These are phyloP conservation scores for Rugosomyces carneus DNA, from an alignment of 1,284 basidiomycete species.

Conservation along the genomic window DNA sequence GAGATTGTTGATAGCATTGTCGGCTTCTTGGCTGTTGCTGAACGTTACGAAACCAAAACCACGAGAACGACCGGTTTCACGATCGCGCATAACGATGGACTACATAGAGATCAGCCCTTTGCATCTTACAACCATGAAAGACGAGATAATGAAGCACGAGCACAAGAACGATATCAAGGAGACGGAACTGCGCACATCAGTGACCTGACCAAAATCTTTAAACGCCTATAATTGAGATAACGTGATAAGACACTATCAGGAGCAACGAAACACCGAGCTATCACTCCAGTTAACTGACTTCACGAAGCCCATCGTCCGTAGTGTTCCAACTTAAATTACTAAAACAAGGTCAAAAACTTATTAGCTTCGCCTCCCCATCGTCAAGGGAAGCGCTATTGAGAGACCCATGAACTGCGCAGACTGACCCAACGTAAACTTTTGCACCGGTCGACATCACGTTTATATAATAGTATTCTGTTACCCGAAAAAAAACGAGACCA, in stretches of 20 bases:
- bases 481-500: slow-evolving; percentile 34
- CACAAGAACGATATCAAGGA: slow-evolving; percentile 21
- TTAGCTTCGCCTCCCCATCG: slow-evolving; percentile 46
- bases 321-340: slow-evolving; percentile 94
- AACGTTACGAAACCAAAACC: slow-evolving; percentile 96
- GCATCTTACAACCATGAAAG: slow-evolving; percentile 15
- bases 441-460: slow-evolving; percentile 61
- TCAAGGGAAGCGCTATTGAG: slow-evolving; percentile 39
- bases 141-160: slow-evolving; percentile 11
- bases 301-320: slow-evolving; percentile 81
- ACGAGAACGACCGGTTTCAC: slow-evolving; percentile 92
- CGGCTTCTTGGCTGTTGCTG: slow-evolving; percentile 58
- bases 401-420: slow-evolving; percentile 41
- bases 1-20: slow-evolving; percentile 71
- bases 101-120: slow-evolving; percentile 37
- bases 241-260: slow-evolving; percentile 32
- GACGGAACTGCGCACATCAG: slow-evolving; percentile 67
- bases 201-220: slow-evolving; percentile 56
- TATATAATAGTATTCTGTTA: slow-evolving; percentile 39
- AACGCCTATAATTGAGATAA: slow-evolving; percentile 61
- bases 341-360: slow-evolving; percentile 39
- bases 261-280: slow-evolving; percentile 23
- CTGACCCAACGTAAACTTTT: slow-evolving; percentile 86
- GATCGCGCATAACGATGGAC: slow-evolving; percentile 97
- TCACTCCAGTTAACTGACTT: slow-evolving; percentile 60